phyloP scores from a whole-genome alignment of 2,329 filamentous ascomycete genomes.

The Arthrobotrys musiformis region DNA sequence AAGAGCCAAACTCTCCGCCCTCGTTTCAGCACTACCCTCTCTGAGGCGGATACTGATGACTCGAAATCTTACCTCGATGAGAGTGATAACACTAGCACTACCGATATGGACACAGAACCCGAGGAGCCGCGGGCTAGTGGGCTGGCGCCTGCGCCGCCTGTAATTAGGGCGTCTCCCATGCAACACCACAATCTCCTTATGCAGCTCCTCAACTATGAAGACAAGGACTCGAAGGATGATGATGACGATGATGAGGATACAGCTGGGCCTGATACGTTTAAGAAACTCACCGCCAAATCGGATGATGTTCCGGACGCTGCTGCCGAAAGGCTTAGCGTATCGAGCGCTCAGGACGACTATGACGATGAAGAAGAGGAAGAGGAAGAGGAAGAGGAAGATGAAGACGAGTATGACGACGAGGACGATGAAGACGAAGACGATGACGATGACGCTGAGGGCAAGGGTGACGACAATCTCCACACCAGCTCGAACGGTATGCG shows the following conservation, averaged over 20 bases:
- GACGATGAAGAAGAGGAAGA: slow-evolving; percentile 49
- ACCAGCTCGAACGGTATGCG: slow-evolving; percentile 85
- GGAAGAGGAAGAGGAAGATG: slow-evolving; percentile 67
- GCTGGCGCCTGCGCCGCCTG: slow-evolving; percentile 7
- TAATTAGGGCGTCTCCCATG: slow-evolving; percentile 44
- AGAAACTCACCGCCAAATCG: slow-evolving; percentile 51
- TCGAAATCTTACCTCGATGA: slow-evolving; percentile 45
- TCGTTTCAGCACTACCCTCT: slow-evolving; percentile 48
- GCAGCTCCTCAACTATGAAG: slow-evolving; percentile 49
- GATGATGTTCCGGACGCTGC: slow-evolving; percentile 46
- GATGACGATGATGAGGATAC: slow-evolving; percentile 50
- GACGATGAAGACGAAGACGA: slow-evolving; percentile 58
- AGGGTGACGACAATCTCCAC: slow-evolving; percentile 47
- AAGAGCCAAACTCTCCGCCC: slow-evolving; percentile 43
- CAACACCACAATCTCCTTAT: slow-evolving; percentile 50
- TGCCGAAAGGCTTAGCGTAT: slow-evolving; percentile 36
- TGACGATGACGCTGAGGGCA: slow-evolving; percentile 55
- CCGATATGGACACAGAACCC: slow-evolving; percentile 52
- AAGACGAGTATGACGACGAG: slow-evolving; percentile 73
- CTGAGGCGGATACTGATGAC: slow-evolving; percentile 53
- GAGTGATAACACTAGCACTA: slow-evolving; percentile 49
- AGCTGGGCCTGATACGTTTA: slow-evolving; percentile 43
- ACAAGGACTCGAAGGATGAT: slow-evolving; percentile 26
- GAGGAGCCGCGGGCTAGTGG: slow-evolving; percentile 23
- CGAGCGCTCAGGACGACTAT: slow-evolving; percentile 25